Percentiles rank a stretch among this genome's conserved stretches.
Evolutionary conservation across 179 eudicot genomes (phyloP).

Genomic region (Silene noctiflora): DNA sequence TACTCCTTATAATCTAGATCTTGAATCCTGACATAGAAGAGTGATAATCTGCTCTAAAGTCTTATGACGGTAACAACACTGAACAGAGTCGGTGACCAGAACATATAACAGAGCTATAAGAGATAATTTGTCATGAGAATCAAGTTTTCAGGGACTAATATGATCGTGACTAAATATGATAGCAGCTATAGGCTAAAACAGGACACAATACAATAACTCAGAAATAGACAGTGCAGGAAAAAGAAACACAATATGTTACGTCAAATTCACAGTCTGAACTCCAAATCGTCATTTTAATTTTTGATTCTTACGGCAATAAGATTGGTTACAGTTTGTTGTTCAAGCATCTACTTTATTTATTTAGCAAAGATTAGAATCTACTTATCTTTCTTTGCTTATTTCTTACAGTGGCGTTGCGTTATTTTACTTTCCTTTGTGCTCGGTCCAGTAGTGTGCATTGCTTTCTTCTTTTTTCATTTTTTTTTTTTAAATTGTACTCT

Average conservation of each 20-base stretch:
- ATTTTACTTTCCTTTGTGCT: neutral
- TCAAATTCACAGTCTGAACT: neutral
- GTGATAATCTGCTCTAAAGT: too few species aligned
- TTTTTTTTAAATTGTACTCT: neutral
- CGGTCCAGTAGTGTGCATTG: neutral
- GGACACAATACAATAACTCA: neutral
- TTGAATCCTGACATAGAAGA: too few species aligned
- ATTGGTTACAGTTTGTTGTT: slow-evolving; percentile 8
- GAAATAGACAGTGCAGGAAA: neutral
- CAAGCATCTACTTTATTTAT: slow-evolving; percentile 10
- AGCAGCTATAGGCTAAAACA: too few species aligned
- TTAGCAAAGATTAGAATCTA: neutral
- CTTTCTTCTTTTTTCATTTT: neutral
- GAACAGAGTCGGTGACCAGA: too few species aligned
- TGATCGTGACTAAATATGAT: too few species aligned
- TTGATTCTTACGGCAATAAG: neutral
- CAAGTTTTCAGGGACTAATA: neutral
- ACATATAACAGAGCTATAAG: too few species aligned
- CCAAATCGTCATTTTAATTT: neutral
- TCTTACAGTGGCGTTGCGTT: neutral
- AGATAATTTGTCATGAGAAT: too few species aligned
- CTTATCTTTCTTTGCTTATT: neutral
- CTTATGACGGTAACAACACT: too few species aligned
- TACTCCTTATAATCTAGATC: too few species aligned
- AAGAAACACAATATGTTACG: neutral